Percentiles rank a stretch among this genome's conserved stretches.
Evolutionary conservation across 768 basidiomycete genomes (phyloP).

Genomic region (Boletellus emodensis): DNA sequence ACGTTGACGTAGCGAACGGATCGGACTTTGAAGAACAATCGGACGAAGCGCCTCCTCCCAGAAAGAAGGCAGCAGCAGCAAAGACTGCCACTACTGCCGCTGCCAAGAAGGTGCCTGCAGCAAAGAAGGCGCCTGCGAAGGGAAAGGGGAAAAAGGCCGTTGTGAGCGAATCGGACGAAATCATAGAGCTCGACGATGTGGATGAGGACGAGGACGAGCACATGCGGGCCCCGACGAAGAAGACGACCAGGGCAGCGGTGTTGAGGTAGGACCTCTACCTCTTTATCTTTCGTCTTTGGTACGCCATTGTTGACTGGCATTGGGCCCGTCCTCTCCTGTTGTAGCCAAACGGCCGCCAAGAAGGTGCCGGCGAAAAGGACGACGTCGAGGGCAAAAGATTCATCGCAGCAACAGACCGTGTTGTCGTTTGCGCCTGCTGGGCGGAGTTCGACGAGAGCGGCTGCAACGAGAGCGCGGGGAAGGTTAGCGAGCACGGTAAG

Average conservation of each 20-base stretch:
- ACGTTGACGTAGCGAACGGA: slow-evolving; percentile 50
- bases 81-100: slow-evolving; percentile 7
- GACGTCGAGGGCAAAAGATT: slow-evolving; percentile 29
- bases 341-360: slow-evolving; percentile 40
- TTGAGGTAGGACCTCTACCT: slow-evolving; percentile 42
- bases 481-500: slow-evolving; percentile 50
- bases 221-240: slow-evolving; percentile 46
- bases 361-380: slow-evolving; percentile 53
- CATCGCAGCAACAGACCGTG: slow-evolving; percentile 38
- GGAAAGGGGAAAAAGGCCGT: slow-evolving; percentile 53
- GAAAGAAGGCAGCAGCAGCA: slow-evolving; percentile 40
- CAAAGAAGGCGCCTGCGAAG: slow-evolving; percentile 45
- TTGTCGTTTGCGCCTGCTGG: slow-evolving; percentile 62
- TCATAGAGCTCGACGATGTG: slow-evolving; percentile 54
- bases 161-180: slow-evolving; percentile 47
- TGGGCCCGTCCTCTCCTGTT: background rate
- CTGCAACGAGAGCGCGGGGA: slow-evolving; percentile 63
- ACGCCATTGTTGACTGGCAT: slow-evolving; percentile 11
- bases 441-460: slow-evolving; percentile 55
- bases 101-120: slow-evolving; percentile 37
- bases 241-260: slow-evolving; percentile 60
- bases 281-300: background rate
- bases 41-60: slow-evolving; percentile 43
- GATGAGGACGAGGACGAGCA: slow-evolving; percentile 49
- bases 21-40: slow-evolving; percentile 45